These are phyloP conservation scores for Polygonum maritimum DNA, from an alignment of 148 eudicot species.

Conservation along the genomic window DNA sequence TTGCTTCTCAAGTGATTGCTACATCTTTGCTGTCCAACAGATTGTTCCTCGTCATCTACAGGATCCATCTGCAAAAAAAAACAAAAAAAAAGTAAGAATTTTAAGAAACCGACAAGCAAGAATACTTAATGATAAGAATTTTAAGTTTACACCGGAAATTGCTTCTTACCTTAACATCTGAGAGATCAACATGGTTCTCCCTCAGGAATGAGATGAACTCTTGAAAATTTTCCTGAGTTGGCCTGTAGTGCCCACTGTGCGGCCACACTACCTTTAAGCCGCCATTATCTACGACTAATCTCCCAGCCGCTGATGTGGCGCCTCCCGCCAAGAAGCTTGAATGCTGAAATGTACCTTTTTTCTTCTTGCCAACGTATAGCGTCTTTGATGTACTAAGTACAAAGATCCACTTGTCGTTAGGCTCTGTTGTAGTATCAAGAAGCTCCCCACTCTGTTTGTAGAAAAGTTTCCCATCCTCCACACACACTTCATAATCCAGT, in stretches of 20 bases:
- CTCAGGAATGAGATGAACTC: conserved; percentile 66
- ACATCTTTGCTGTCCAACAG: conserved; percentile 30
- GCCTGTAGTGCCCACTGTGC: conserved; percentile 97
- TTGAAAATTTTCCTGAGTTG: conserved; percentile 84
- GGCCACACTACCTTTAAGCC: conserved; percentile 89
- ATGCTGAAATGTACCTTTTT: conserved; percentile 90
- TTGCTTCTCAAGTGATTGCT: conserved; percentile 46
- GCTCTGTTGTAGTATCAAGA: conserved; percentile 52
- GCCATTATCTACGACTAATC: conserved; percentile 71
- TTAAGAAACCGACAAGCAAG: not conserved
- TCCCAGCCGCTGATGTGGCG: conserved; percentile 94
- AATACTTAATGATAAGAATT: not conserved
- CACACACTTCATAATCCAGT: conserved; percentile 62
- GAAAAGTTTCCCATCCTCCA: conserved; percentile 57
- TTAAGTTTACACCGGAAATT: not conserved
- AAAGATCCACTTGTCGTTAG: conserved; percentile 84
- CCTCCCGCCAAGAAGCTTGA: conserved; percentile 99
- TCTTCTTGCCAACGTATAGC: conserved; percentile 80
- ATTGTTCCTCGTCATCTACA: conserved; percentile 50
- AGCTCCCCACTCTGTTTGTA: conserved; percentile 54
- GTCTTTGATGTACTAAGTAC: conserved; percentile 84
- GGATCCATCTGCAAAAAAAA: conserved; percentile 59
- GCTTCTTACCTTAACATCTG: conserved; percentile 64
- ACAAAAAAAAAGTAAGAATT: conserved; percentile 8
- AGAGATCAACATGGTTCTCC: conserved; percentile 69